These are phyloP conservation scores for Ambrosiella cleistominuta DNA, from an alignment of 2,329 filamentous ascomycete genomes.

Conservation along the genomic window DNA sequence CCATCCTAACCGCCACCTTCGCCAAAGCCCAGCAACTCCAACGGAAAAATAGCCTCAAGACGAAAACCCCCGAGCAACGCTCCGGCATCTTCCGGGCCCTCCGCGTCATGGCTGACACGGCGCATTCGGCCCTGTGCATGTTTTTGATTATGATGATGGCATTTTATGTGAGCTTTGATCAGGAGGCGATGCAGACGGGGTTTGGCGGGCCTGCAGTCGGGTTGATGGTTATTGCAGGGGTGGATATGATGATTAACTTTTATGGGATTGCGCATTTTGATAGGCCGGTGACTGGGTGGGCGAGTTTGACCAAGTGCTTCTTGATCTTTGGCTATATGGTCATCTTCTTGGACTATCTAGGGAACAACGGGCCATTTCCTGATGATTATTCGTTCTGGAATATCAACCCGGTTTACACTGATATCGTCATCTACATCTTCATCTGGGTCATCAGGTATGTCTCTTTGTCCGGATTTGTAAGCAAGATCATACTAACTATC, in stretches of 20 bases:
- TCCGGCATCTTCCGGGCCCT: constrained; percentile 13
- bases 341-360: constrained; percentile 22
- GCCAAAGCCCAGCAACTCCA: background rate
- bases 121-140: constrained; percentile 19
- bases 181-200: constrained; percentile 13
- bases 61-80: background rate
- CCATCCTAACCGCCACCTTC: background rate
- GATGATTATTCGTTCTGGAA: constrained; percentile 23
- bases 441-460: constrained; percentile 22
- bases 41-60: background rate
- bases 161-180: constrained; percentile 19
- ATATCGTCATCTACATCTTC: constrained; percentile 21
- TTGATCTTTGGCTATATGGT: constrained; percentile 21
- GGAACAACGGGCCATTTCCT: constrained; percentile 22
- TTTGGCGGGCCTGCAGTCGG: constrained; percentile 16
- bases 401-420: constrained; percentile 17
- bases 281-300: constrained; percentile 19
- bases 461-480: background rate
- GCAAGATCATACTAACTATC: background rate
- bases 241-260: constrained; percentile 23
- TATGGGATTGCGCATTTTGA: constrained; percentile 20
- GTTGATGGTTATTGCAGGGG: constrained; percentile 19
- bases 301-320: constrained; percentile 19
- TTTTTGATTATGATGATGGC: constrained; percentile 20
- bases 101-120: constrained; percentile 18